These are phyloP conservation scores for Coemansia sp. DNA, from an alignment of 192 early-diverging fungal genomes.

Conservation along the genomic window DNA sequence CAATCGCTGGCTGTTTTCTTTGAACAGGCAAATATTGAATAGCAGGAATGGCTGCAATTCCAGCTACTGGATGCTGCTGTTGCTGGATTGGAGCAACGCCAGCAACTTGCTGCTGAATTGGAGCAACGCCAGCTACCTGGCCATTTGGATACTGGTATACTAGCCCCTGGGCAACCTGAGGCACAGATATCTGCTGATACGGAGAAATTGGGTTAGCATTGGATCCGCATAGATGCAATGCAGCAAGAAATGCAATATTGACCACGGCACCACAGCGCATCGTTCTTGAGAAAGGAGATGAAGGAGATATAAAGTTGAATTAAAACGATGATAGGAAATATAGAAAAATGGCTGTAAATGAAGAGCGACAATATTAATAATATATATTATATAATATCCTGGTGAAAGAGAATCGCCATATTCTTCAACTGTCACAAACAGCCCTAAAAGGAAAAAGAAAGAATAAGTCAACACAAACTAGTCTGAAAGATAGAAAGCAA, in stretches of 20 bases:
- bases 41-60: neutral
- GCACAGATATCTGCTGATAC: slow-evolving; percentile 6
- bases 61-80: neutral
- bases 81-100: neutral
- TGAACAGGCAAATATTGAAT: slow-evolving; percentile 1
- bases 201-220: neutral
- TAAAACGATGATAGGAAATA: too few relatives aligned
- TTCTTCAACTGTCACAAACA: neutral
- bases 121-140: slow-evolving; percentile 2
- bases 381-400: too few relatives aligned
- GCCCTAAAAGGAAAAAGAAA: slow-evolving; percentile 4
- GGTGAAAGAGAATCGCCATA: neutral
- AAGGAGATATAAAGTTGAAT: too few relatives aligned
- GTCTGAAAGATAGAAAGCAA: neutral
- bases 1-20: neutral
- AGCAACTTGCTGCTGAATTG: slow-evolving; percentile 7
- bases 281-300: neutral
- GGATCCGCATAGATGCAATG: neutral
- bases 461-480: neutral
- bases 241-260: neutral
- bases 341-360: too few relatives aligned
- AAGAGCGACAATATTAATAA: too few relatives aligned
- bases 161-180: neutral
- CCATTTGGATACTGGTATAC: slow-evolving; percentile 8
- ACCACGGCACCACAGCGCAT: slow-evolving; percentile 4